These are phyloP conservation scores for Lactifluus piperatus DNA, from an alignment of 768 basidiomycete genomes.

Conservation along the genomic window DNA sequence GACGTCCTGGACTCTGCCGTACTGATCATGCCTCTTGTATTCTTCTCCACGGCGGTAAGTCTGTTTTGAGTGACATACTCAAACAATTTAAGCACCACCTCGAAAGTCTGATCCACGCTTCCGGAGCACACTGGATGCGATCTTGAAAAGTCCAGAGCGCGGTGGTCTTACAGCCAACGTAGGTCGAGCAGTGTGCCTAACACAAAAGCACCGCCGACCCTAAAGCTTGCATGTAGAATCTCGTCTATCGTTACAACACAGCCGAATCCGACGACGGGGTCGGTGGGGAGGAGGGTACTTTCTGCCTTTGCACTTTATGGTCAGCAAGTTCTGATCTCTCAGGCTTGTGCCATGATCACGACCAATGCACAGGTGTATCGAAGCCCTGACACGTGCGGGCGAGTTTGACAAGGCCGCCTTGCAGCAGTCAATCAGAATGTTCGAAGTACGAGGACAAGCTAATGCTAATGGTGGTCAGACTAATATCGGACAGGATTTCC, in stretches of 20 bases:
- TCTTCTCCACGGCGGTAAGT: constrained; percentile 77
- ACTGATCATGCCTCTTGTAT: constrained; percentile 87
- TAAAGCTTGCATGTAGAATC: constrained; percentile 40
- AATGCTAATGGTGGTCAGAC: neutral
- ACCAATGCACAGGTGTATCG: constrained; percentile 54
- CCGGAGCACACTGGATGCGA: constrained; percentile 71
- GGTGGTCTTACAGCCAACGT: constrained; percentile 89
- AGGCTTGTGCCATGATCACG: neutral
- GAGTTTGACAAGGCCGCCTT: constrained; percentile 64
- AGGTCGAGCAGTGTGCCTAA: constrained; percentile 19
- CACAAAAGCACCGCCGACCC: neutral
- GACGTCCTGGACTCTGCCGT: constrained; percentile 80
- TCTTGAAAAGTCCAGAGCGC: constrained; percentile 79
- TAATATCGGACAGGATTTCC: constrained; percentile 47
- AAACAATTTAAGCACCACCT: neutral
- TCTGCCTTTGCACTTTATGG: constrained; percentile 85
- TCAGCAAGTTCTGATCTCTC: constrained; percentile 21
- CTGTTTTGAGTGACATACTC: neutral
- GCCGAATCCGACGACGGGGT: constrained; percentile 84
- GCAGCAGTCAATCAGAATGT: constrained; percentile 69
- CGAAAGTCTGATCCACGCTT: constrained; percentile 80
- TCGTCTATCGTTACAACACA: constrained; percentile 88
- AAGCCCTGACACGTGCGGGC: constrained; percentile 84
- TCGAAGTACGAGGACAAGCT: constrained; percentile 50
- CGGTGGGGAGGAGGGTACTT: constrained; percentile 92